These are phyloP conservation scores for Aspergillus fructus DNA, from an alignment of 2,329 filamentous ascomycete species.

Conservation along the genomic window DNA sequence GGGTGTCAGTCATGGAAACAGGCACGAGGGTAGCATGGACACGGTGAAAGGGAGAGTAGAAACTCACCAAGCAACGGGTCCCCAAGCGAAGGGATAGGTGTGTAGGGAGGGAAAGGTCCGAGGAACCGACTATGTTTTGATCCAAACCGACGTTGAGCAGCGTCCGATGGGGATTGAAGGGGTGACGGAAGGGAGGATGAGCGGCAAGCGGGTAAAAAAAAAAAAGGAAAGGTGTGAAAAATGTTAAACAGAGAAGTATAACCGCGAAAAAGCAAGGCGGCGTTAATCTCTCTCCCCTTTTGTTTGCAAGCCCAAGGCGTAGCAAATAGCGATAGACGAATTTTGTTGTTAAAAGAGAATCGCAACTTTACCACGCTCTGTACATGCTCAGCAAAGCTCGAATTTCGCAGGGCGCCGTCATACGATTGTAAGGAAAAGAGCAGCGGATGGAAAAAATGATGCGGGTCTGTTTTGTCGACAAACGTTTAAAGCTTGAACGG, in stretches of 20 bases:
- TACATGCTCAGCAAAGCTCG: conserved; percentile 43
- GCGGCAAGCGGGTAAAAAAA: conserved; percentile 16
- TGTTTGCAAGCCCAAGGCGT: conserved; percentile 34
- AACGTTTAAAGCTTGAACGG: conserved; percentile 30
- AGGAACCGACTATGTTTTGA: conserved; percentile 19
- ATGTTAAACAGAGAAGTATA: conserved; percentile 23
- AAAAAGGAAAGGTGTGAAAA: conserved; percentile 18
- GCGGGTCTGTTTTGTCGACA: conserved; percentile 22
- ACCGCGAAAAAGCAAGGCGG: conserved; percentile 32
- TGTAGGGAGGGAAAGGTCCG: conserved; percentile 12
- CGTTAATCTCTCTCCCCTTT: conserved; percentile 30
- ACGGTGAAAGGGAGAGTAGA: neutral
- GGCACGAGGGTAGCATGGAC: conserved; percentile 1
- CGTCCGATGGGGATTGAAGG: conserved; percentile 32
- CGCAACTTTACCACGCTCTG: conserved; percentile 41
- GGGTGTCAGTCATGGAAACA: conserved; percentile 12
- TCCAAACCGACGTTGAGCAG: conserved; percentile 26
- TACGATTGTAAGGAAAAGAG: conserved; percentile 30
- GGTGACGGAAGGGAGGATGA: conserved; percentile 26
- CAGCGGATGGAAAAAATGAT: conserved; percentile 13
- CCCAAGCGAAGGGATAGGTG: conserved; percentile 25
- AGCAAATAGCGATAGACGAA: conserved; percentile 27
- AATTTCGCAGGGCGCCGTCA: conserved; percentile 38
- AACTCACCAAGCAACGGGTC: conserved; percentile 11
- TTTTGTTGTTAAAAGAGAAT: conserved; percentile 24